Evolutionary conservation across 768 basidiomycete species (phyloP), one percentile per base, ranked within the genome.

Genomic region (Tephrocybe sp.): DNA sequence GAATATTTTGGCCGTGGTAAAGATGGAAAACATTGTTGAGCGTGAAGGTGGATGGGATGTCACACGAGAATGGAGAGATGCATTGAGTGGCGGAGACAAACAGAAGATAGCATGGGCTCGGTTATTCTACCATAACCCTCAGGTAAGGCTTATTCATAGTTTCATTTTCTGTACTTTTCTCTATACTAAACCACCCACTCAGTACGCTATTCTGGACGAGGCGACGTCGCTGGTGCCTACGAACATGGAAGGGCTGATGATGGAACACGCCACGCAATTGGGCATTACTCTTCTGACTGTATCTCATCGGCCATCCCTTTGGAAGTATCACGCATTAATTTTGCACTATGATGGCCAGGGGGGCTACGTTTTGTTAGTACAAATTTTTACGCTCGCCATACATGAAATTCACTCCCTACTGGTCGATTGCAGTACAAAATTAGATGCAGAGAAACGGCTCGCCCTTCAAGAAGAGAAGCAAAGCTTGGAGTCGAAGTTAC

Each of bases 61-160:
- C 7, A 76, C 80, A n/a, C 79, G 86, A 40, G 96, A 98, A 61
- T 98, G 96, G 96, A 80, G 92, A 54, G 94, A 97, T 64, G 82
- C 89, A 2, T 69, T 98, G 27, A 93, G 90, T 61, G 95, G 96
- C 1, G 95, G 95, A 16, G 96, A 97, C 66, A 92, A 98, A 66
- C 95, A 98, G 69, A 86, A 95, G 70, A 88, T 98, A 49, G 96
- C 96, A 0, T 98, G 96, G 93, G 96, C 93, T 11, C 74, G 96
- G 57, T 67, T 99, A 57, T 99, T 98, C 64, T 99, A 99, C 66
- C 96, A 98, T 63, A 74, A 79, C 49, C 96, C 96, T 9, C 95
- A 92, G 79, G 92, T 85, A 54, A 56, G 75, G 62, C 21, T 27
- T 9, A 4, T 19, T 36, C n/a, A 28, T 16, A 43, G 11, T 51